Evolutionary conservation across 2,329 filamentous ascomycete species (phyloP).

Genomic region (Ophiocordyceps camponoti-rufipedis): DNA sequence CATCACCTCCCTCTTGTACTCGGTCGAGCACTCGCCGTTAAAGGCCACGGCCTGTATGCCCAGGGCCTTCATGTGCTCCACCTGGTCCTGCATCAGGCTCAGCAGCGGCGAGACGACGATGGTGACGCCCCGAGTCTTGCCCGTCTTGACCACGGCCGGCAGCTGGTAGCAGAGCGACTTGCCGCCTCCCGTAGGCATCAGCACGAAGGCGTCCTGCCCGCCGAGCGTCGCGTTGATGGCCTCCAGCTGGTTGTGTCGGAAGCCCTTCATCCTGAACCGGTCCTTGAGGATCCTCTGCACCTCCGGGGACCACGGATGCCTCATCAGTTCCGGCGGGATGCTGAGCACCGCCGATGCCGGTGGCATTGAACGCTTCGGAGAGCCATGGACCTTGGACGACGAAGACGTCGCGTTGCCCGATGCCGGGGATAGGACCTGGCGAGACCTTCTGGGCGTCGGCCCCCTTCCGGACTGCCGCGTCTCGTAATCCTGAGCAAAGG

Average conservation of each 20-base stretch:
- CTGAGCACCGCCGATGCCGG: slow-evolving; percentile 10
- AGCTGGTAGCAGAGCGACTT: slow-evolving; percentile 96
- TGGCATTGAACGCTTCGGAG: slow-evolving; percentile 14
- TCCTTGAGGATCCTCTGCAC: slow-evolving; percentile 67
- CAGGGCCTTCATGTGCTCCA: slow-evolving; percentile 58
- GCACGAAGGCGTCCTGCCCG: slow-evolving; percentile 79
- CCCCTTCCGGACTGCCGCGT: slow-evolving; percentile 15
- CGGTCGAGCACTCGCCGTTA: slow-evolving; percentile 53
- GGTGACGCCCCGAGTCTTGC: slow-evolving; percentile 71
- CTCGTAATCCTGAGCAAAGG: slow-evolving; percentile 31
- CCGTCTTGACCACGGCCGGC: slow-evolving; percentile 65
- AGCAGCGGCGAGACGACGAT: slow-evolving; percentile 88
- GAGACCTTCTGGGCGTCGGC: slow-evolving; percentile 7
- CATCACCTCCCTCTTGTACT: slow-evolving; percentile 49
- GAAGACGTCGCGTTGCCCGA: slow-evolving; percentile 24
- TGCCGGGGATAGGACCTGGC: slow-evolving; percentile 25
- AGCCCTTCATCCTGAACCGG: slow-evolving; percentile 68
- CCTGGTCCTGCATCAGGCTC: slow-evolving; percentile 95
- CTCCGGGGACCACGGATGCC: slow-evolving; percentile 68
- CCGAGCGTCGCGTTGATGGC: slow-evolving; percentile 84
- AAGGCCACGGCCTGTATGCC: slow-evolving; percentile 66
- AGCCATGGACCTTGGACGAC: slow-evolving; percentile 12
- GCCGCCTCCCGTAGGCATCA: slow-evolving; percentile 95
- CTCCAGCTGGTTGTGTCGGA: slow-evolving; percentile 81
- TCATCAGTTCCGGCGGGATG: slow-evolving; percentile 37